A percentile compares a stretch with the other conserved stretches of the same genome.
phyloP scores from a whole-genome alignment of 1,284 basidiomycete genomes.

The Papiliotrema nemorosa region DNA sequence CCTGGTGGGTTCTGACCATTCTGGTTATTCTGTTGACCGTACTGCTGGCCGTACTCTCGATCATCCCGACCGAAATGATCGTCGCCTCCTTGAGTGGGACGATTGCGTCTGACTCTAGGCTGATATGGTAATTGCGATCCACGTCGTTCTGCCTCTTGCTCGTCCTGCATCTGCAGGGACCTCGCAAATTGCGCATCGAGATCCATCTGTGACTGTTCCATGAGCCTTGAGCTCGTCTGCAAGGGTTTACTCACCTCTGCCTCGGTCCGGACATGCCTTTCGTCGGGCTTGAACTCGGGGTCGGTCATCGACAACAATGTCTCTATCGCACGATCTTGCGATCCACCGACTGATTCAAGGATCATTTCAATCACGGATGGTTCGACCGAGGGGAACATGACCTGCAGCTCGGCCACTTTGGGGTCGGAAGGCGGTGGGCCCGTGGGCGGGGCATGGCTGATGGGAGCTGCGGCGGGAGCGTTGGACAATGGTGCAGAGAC shows the following conservation, averaged over 20 bases:
- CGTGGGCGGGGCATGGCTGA: not conserved
- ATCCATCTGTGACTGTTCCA: slow-evolving; percentile 40
- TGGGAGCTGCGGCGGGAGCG: too few species aligned
- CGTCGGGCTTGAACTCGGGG: slow-evolving; percentile 43
- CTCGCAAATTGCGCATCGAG: slow-evolving; percentile 47
- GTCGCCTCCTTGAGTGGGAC: slow-evolving; percentile 10
- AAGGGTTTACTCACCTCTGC: slow-evolving; percentile 20
- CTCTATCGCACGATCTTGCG: slow-evolving; percentile 46
- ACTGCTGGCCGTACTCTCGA: not conserved
- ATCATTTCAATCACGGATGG: slow-evolving; percentile 43
- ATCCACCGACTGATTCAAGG: slow-evolving; percentile 40
- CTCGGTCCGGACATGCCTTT: slow-evolving; percentile 24
- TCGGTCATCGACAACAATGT: slow-evolving; percentile 47
- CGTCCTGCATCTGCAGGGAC: slow-evolving; percentile 43
- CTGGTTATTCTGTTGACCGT: slow-evolving; percentile 3
- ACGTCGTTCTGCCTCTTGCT: slow-evolving; percentile 23
- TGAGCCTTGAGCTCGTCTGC: not conserved
- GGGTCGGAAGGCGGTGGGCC: slow-evolving; percentile 21
- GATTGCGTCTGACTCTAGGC: slow-evolving; percentile 35
- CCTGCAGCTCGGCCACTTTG: slow-evolving; percentile 35
- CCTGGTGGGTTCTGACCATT: slow-evolving; percentile 26
- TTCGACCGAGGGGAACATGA: slow-evolving; percentile 46
- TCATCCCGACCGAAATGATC: slow-evolving; percentile 1
- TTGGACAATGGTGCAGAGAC: too few species aligned
- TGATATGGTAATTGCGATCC: slow-evolving; percentile 37